Conservation (phyloP, 257 asterid genomes). For the Capsicum baccatum region DNA sequence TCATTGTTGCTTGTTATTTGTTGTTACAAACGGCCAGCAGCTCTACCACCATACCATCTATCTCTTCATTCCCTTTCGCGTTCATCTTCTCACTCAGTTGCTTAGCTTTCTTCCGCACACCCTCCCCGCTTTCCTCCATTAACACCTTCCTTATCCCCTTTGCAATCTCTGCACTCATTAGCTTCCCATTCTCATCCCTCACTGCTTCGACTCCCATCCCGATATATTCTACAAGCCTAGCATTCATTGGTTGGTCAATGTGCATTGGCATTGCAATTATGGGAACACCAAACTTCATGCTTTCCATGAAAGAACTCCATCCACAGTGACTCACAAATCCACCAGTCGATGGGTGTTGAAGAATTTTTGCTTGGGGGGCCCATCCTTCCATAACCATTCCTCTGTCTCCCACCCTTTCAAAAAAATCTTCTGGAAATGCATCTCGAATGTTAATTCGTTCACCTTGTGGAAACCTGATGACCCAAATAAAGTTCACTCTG, state of each 20-base stretch:
- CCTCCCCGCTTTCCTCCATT: conserved; percentile 38
- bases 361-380: conserved; percentile 45
- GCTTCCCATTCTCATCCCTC: conserved; percentile 36
- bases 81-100: conserved; percentile 40
- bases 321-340: neutral
- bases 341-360: conserved; percentile 23
- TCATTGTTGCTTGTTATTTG: neutral
- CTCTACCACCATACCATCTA: conserved; percentile 45
- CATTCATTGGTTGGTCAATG: conserved; percentile 47
- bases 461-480: conserved; percentile 53
- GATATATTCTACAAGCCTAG: conserved; percentile 40
- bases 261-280: conserved; percentile 47
- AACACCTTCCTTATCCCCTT: conserved; percentile 24
- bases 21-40: conserved; percentile 35
- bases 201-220: conserved; percentile 43
- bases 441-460: conserved; percentile 30
- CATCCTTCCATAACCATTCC: conserved; percentile 43
- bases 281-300: conserved; percentile 43
- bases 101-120: conserved; percentile 34
- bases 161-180: conserved; percentile 39
- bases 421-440: conserved; percentile 40
- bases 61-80: conserved; percentile 47
- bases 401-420: conserved; percentile 32
- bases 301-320: conserved; percentile 45
- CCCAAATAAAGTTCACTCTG: conserved; percentile 56